These are phyloP conservation scores for Auricularia sp. DNA, from an alignment of 768 basidiomycete genomes.

Conservation along the genomic window DNA sequence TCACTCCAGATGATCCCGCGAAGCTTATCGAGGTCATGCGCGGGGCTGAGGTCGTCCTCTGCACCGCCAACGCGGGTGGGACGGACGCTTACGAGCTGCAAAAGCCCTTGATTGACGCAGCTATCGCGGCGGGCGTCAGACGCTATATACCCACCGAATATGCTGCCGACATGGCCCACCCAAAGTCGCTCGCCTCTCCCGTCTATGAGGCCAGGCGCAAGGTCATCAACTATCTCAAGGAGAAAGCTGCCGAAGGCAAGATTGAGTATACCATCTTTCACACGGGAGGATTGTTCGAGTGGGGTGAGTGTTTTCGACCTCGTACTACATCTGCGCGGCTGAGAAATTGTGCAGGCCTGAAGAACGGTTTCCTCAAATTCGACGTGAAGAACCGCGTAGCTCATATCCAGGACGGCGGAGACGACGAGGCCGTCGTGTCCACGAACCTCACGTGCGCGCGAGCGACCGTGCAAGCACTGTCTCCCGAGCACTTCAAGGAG, in stretches of 20 bases:
- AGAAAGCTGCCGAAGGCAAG: background rate
- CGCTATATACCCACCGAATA: slow-evolving; percentile 2
- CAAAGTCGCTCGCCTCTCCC: background rate
- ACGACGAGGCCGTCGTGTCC: background rate
- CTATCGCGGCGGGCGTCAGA: slow-evolving; percentile 5
- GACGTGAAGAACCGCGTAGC: slow-evolving; percentile 1
- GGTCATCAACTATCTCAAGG: slow-evolving; percentile 1
- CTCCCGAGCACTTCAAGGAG: background rate
- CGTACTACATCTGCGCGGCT: background rate
- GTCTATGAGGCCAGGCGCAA: background rate
- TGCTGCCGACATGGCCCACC: background rate
- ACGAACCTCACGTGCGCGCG: background rate
- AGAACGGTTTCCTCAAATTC: background rate
- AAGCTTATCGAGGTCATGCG: background rate
- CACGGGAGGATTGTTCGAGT: background rate
- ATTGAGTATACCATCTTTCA: slow-evolving; percentile 1
- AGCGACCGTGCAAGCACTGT: background rate
- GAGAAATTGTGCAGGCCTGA: background rate
- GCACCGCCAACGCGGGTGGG: background rate
- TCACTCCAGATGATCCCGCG: background rate
- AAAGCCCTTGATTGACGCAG: slow-evolving; percentile 4
- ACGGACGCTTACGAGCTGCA: background rate
- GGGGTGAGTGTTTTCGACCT: background rate
- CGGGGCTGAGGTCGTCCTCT: background rate
- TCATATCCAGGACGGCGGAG: background rate